Conservation (phyloP, 1,139 yeast genomes). For the Hemisphaericaspora subhashii region DNA sequence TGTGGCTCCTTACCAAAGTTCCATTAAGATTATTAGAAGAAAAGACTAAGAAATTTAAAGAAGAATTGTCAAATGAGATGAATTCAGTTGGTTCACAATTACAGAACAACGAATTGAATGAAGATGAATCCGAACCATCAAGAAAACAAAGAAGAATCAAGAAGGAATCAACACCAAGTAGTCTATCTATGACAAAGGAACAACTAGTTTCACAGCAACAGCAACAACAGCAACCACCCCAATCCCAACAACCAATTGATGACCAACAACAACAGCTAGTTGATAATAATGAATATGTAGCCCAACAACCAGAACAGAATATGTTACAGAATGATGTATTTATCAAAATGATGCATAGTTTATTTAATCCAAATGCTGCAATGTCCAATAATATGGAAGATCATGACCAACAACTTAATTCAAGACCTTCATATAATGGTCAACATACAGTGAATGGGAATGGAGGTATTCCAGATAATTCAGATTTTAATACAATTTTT, state of each 20-base stretch:
- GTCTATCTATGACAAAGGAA: neutral
- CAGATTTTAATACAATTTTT: conserved; percentile 11
- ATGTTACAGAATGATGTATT: conserved; percentile 7
- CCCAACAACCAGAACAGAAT: conserved; percentile 1
- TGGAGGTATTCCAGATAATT: neutral
- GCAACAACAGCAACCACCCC: too few species aligned
- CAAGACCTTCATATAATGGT: neutral
- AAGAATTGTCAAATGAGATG: conserved; percentile 1
- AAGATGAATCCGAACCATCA: neutral
- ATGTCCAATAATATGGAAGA: neutral
- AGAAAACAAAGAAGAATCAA: neutral
- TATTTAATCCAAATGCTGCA: conserved; percentile 8
- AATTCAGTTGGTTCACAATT: neutral
- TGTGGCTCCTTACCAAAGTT: conserved; percentile 9
- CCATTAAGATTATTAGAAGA: conserved; percentile 8
- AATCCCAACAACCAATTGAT: neutral
- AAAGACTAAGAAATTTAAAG: conserved; percentile 4
- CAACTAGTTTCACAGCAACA: too few species aligned
- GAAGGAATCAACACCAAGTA: neutral
- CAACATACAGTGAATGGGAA: neutral
- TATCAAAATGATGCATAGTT: conserved; percentile 11
- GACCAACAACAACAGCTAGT: conserved; percentile 2
- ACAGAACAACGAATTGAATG: neutral
- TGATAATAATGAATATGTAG: neutral
- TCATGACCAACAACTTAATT: neutral